Conservation (phyloP, 2,329 filamentous ascomycete species). For the Albophoma yamanashiensis region DNA sequence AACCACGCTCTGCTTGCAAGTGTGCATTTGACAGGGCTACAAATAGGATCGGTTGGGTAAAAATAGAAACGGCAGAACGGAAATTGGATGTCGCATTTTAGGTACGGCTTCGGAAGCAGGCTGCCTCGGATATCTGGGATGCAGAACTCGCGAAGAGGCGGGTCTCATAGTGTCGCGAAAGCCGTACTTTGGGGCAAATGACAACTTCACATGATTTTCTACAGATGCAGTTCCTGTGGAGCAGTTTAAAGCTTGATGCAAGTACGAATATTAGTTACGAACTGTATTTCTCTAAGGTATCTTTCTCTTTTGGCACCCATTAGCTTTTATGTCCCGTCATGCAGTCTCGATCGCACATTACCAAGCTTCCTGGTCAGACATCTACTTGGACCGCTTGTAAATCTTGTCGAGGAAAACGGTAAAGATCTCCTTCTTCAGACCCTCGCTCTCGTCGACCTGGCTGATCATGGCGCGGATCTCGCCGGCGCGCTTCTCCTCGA, state of each 20-base stretch:
- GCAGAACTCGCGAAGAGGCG: neutral
- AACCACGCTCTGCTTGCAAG: neutral
- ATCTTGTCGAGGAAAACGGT: slow-evolving; percentile 90
- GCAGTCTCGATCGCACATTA: neutral
- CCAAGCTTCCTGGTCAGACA: neutral
- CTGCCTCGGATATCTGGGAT: neutral
- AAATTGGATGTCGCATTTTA: neutral
- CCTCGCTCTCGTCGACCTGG: slow-evolving; percentile 72
- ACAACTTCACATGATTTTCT: neutral
- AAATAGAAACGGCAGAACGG: neutral
- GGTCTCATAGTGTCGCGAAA: neutral
- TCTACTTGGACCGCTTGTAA: slow-evolving; percentile 95
- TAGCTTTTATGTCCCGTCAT: neutral
- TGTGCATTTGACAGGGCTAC: neutral
- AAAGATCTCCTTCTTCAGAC: slow-evolving; percentile 84
- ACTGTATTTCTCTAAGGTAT: neutral
- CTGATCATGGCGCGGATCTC: slow-evolving; percentile 69
- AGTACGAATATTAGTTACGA: neutral
- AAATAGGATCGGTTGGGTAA: neutral
- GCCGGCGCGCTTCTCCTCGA: slow-evolving; percentile 78
- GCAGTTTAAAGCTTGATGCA: neutral
- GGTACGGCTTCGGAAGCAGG: neutral
- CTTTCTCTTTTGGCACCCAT: neutral
- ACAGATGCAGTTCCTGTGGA: neutral
- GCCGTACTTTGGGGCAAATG: neutral